Percentiles rank a stretch among this genome's conserved stretches.
phyloP scores from a whole-genome alignment of 1,139 yeast species.

The Pneumocystis carinii region DNA sequence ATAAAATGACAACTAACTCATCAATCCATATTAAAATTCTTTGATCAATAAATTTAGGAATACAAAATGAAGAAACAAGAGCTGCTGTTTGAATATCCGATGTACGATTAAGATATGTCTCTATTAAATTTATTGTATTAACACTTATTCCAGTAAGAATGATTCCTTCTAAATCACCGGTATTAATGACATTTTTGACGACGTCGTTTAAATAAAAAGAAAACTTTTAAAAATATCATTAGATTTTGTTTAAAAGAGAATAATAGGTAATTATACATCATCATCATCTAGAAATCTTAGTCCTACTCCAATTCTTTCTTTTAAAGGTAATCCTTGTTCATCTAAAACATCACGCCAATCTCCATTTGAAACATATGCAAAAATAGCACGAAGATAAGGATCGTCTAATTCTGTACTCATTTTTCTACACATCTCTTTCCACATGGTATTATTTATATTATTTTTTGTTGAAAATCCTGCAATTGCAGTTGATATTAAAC shows the following conservation, averaged over 20 bases:
- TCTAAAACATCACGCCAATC: conserved; percentile 95
- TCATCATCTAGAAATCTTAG: conserved; percentile 67
- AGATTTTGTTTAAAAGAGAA: conserved; percentile 1
- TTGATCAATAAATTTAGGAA: conserved; percentile 68
- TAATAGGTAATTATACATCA: conserved; percentile 29
- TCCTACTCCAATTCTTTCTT: conserved; percentile 84
- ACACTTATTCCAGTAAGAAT: conserved; percentile 83
- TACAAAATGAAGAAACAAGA: conserved; percentile 60
- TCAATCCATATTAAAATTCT: conserved; percentile 55
- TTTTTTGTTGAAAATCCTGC: conserved; percentile 80
- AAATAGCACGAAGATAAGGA: conserved; percentile 80
- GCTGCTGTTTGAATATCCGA: conserved; percentile 91
- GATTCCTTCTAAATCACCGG: conserved; percentile 84
- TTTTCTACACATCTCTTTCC: conserved; percentile 85
- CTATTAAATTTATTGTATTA: conserved; percentile 63
- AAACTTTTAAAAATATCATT: conserved; percentile 19
- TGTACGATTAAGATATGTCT: conserved; percentile 76
- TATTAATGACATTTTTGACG: conserved; percentile 51
- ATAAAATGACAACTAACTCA: conserved; percentile 15
- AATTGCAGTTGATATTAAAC: conserved; percentile 82
- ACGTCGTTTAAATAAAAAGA: conserved; percentile 52
- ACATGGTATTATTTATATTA: conserved; percentile 48
- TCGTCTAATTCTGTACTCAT: conserved; percentile 77
- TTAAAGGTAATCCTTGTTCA: conserved; percentile 71
- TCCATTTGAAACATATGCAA: conserved; percentile 85